Conservation (phyloP, 2,329 filamentous ascomycete species). For the Colletotrichum neosansevieriae region DNA sequence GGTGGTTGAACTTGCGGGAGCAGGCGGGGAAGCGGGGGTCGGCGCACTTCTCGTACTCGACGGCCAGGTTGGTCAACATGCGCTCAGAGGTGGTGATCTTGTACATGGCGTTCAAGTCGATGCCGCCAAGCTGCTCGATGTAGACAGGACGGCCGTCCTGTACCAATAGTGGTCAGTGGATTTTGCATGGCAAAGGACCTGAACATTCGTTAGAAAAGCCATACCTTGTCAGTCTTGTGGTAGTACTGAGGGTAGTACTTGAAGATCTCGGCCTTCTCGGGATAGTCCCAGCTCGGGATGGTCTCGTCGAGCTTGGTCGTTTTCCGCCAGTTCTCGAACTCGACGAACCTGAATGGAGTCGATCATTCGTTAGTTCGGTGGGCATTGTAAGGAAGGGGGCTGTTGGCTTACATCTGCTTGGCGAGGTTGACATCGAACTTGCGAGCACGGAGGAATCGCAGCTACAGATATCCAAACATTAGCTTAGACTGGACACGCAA, state of each 20-base stretch:
- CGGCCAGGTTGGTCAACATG: constrained; percentile 96
- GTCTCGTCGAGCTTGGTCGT: constrained; percentile 87
- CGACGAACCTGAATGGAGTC: constrained; percentile 78
- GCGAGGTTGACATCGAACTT: constrained; percentile 90
- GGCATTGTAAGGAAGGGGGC: not conserved
- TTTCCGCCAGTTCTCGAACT: constrained; percentile 91
- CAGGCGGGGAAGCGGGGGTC: constrained; percentile 95
- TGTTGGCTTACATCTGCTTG: constrained; percentile 81
- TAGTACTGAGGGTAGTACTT: constrained; percentile 99
- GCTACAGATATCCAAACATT: constrained; percentile 56
- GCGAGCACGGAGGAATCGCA: constrained; percentile 91
- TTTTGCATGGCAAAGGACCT: not conserved
- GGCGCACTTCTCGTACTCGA: constrained; percentile 96
- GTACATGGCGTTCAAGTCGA: constrained; percentile 89
- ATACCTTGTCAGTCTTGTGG: constrained; percentile 91
- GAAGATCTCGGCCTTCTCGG: constrained; percentile 85
- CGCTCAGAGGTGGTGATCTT: constrained; percentile 93
- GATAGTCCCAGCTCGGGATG: constrained; percentile 85
- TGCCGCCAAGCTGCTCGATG: constrained; percentile 95
- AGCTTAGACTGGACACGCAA: constrained; percentile 19
- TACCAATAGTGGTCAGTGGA: constrained; percentile 19
- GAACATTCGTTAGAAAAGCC: constrained; percentile 11
- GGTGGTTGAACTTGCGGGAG: constrained; percentile 88
- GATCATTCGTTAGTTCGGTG: constrained; percentile 9
- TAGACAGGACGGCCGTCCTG: constrained; percentile 97